Base-by-base conservation (phyloP, 768 basidiomycete species). In the Mycena maculata region DNA sequence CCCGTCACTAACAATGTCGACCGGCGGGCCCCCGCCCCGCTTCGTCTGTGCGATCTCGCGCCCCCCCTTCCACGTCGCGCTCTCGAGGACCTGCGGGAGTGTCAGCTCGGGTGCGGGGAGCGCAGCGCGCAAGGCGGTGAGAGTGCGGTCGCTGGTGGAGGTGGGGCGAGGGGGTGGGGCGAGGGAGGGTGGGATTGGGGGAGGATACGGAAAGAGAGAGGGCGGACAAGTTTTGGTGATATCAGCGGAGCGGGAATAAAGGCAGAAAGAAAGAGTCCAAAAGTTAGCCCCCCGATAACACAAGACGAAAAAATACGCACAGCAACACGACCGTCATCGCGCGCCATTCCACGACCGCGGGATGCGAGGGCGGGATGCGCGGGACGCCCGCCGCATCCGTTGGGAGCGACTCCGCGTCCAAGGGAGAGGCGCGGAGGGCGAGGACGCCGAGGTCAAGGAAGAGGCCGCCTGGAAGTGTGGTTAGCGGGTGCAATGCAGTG, bases 41-140 rank as follows among this genome's bases (percentile, higher is more conserved):
- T 87, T 90, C 76, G 83, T 78, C 76, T 90, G 92, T 4, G 97
- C 97, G 41, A 98, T 93, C 79, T 97, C 95, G 5, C 97, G 83
- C 4, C 97, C 97, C 1, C 95, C 95, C 75, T 96, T 97, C 97
- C 97, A 99, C 0, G 96, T 99, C 2, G 96, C 96, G 55, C 91
- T 90, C 79, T 99, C 97, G 36, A 99, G 82, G 0, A 98, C 89
- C 76, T 98, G 97, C 0, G 95, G 91, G 10, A 96, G 86, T 0
- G 87, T 86, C 27, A 98, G 84, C 49, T 89, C 81, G 1, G 83
- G 80, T 3, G 77, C 70, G 0, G 80, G 80, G 55, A 94, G 81
- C 66, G 87, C 83, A 57, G 76, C 71, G 48, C 93, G 89, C 65
- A 98, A 89, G 18, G 84, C 84, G 36, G 86, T 80, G 0, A 92